Base-by-base conservation (phyloP, 345 rosid genomes). In the Salix purpurea region DNA sequence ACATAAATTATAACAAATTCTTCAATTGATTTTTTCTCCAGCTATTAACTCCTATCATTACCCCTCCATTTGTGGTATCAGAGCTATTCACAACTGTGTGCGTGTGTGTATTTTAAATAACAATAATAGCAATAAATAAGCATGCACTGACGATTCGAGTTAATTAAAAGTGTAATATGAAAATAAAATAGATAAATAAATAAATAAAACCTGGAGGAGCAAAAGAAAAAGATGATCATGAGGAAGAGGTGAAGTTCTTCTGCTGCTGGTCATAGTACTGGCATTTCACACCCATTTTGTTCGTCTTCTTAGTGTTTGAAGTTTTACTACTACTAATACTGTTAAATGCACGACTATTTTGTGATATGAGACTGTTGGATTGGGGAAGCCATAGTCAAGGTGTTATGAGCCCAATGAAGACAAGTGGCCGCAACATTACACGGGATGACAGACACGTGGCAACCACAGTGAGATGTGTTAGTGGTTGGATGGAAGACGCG, bases 211-310 rank as follows among this genome's bases (percentile, higher is more conserved):
- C 88, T 66, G 78, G 72, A 54, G 89, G 74, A 70, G 84, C 65
- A 48, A 71, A 60, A 65, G 81, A 32, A 10, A 83, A 32, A 37
- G 85, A 58, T 6, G 42, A 32, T 28, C 82, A 76, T 30, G 83
- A 30, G 61, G 65, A 11, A 26, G 66, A 40, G 60, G 66, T 50
- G 66, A 71, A 82, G 61, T 76, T 82, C 77, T 84, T 80, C 74
- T 84, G 80, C 77, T 83, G 64, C 61, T 66, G 54, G 37, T 78
- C 89, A 46, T 77, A 84, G 84, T 86, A 89, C 12, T 92, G 88
- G 84, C 90, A 88, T 77, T 85, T 85, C 24, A 91, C 79, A 14
- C 87, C 75, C 72, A 87, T 79, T 40, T 79, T 56, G 23, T 60
- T 76, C 48, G 74, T 46, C 19, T 67, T 81, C 28, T 1, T 14